Percentiles rank a stretch among this genome's conserved stretches.
These are phyloP conservation scores for Xylaria telfairii DNA, from an alignment of 495 filamentous ascomycete genomes.

Conservation along the genomic window DNA sequence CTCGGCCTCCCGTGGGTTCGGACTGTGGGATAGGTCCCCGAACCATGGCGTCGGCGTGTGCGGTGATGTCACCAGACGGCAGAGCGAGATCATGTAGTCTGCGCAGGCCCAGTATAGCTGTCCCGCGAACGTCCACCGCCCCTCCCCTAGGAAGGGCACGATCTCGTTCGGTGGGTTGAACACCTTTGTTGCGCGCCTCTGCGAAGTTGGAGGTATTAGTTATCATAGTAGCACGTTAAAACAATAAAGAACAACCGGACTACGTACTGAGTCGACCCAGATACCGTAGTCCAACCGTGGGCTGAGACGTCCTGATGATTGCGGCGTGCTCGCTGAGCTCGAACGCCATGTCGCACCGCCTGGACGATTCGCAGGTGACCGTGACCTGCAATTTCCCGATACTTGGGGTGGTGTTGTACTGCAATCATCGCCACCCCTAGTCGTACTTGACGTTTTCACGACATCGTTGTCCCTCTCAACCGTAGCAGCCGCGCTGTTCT, in stretches of 20 bases:
- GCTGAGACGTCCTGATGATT: background rate
- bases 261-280: slow-evolving; percentile 29
- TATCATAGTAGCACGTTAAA: background rate
- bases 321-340: background rate
- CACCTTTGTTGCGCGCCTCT: slow-evolving; percentile 21
- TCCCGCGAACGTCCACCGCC: slow-evolving; percentile 29
- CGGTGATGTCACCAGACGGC: slow-evolving; percentile 10
- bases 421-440: background rate
- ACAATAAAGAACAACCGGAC: background rate
- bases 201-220: background rate
- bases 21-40: background rate
- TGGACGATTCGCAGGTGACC: background rate
- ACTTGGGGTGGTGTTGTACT: background rate
- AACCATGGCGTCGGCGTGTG: slow-evolving; percentile 5
- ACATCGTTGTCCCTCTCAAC: background rate
- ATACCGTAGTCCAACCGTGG: slow-evolving; percentile 32
- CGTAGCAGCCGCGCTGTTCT: background rate
- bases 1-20: slow-evolving; percentile 23
- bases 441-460: background rate
- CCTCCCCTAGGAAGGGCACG: slow-evolving; percentile 31
- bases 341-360: background rate
- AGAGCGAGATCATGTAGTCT: slow-evolving; percentile 27
- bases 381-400: background rate
- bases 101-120: slow-evolving; percentile 31
- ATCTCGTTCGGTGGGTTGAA: slow-evolving; percentile 27